Conservation (phyloP, 768 basidiomycete genomes). For the Multifurca ochricompacta region DNA sequence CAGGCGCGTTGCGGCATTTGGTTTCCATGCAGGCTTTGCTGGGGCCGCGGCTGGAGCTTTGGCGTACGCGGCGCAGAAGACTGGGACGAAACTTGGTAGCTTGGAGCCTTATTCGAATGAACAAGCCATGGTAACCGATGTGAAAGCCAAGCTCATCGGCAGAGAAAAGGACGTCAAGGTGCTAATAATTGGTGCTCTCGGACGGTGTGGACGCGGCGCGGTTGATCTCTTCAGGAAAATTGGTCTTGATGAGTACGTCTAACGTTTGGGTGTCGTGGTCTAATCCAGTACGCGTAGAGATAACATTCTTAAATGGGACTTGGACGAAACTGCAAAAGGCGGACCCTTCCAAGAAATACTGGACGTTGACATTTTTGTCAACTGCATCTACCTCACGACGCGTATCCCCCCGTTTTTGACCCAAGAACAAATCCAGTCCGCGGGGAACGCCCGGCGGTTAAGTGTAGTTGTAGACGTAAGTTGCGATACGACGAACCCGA, state of each 20-base stretch:
- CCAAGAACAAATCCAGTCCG: constrained; percentile 57
- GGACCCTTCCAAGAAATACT: constrained; percentile 95
- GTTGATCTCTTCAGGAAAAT: constrained; percentile 94
- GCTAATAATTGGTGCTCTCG: constrained; percentile 93
- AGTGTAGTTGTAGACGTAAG: constrained; percentile 92
- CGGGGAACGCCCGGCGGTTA: constrained; percentile 60
- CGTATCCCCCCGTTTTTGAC: constrained; percentile 80
- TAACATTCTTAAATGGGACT: constrained; percentile 95
- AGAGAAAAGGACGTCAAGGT: constrained; percentile 71
- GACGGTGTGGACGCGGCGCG: constrained; percentile 90
- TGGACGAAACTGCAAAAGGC: constrained; percentile 93
- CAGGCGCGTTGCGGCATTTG: constrained; percentile 94
- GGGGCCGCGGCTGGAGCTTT: constrained; percentile 90
- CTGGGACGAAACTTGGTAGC: constrained; percentile 51
- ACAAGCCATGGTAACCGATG: constrained; percentile 66
- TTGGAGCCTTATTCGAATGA: constrained; percentile 84
- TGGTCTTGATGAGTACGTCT: constrained; percentile 82
- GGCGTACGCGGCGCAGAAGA: constrained; percentile 60
- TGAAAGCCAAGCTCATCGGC: constrained; percentile 57
- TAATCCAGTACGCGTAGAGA: constrained; percentile 41
- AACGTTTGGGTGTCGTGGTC: neutral
- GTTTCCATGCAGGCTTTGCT: constrained; percentile 98
- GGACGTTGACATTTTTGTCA: constrained; percentile 95
- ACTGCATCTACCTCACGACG: constrained; percentile 96
- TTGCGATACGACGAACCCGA: constrained; percentile 98